A percentile compares a stretch with the other conserved stretches of the same genome.
phyloP scores from a whole-genome alignment of 2,329 filamentous ascomycete species.

The Cordyceps sp. region DNA sequence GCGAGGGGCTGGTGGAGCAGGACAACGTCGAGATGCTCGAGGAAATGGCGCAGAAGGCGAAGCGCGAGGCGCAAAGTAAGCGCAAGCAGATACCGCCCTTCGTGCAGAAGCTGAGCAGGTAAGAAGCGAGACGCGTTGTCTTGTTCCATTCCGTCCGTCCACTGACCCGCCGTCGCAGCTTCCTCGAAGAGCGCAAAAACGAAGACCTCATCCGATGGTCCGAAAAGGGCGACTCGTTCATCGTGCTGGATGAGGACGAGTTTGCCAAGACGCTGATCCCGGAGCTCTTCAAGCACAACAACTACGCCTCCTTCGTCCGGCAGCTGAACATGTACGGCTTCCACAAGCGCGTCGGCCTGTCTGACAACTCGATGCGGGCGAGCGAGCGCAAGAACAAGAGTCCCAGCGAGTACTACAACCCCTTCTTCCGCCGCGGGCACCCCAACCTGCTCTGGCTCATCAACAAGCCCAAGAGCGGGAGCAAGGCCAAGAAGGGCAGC shows the following conservation, averaged over 20 bases:
- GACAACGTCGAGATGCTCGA: constrained; percentile 69
- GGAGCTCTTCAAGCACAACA: constrained; percentile 98
- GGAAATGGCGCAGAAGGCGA: constrained; percentile 62
- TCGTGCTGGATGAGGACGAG: constrained; percentile 92
- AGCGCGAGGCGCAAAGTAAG: constrained; percentile 76
- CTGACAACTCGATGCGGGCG: constrained; percentile 94
- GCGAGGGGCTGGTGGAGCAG: constrained; percentile 26
- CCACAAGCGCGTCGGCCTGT: constrained; percentile 85
- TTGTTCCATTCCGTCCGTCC: background rate
- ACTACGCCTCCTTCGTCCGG: constrained; percentile 90
- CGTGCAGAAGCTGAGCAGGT: constrained; percentile 97
- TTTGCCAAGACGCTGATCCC: constrained; percentile 95
- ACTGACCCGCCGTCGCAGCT: constrained; percentile 36
- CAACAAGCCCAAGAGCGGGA: constrained; percentile 76
- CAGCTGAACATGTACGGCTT: constrained; percentile 98
- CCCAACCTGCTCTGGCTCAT: constrained; percentile 92
- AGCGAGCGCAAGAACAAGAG: constrained; percentile 96
- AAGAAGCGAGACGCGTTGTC: constrained; percentile 13
- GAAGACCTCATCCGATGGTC: constrained; percentile 95
- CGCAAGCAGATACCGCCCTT: constrained; percentile 94
- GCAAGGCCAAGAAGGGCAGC: constrained; percentile 36
- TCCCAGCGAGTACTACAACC: constrained; percentile 94
- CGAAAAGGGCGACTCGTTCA: constrained; percentile 88
- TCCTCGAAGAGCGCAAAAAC: constrained; percentile 83
- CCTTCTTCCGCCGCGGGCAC: constrained; percentile 84